These are phyloP conservation scores for Pelargonium australe DNA, from an alignment of 441 rosid species.

Conservation along the genomic window DNA sequence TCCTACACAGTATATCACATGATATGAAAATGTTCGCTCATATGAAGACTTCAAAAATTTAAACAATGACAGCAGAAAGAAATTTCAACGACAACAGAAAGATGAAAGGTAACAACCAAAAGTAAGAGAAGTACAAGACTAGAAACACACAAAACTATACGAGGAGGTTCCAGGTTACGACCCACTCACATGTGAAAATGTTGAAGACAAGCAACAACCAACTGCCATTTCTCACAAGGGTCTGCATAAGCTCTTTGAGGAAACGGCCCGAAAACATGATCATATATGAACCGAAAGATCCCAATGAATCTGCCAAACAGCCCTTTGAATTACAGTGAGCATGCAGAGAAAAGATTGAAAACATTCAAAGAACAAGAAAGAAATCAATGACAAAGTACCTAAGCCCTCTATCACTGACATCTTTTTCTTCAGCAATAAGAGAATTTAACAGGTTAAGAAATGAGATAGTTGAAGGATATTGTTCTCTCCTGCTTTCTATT, in stretches of 20 bases:
- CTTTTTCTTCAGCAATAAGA: slow-evolving; percentile 87
- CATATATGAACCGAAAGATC: slow-evolving; percentile 80
- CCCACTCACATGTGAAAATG: slow-evolving; percentile 82
- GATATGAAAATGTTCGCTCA: slow-evolving; percentile 4
- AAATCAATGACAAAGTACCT: slow-evolving; percentile 46
- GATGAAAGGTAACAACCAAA: slow-evolving; percentile 5
- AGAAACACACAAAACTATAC: neutral
- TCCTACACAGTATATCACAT: slow-evolving; percentile 43
- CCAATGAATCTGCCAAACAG: slow-evolving; percentile 76
- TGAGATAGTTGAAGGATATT: slow-evolving; percentile 87
- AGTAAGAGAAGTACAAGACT: slow-evolving; percentile 4
- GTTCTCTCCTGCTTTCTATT: slow-evolving; percentile 93
- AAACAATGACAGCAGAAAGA: neutral
- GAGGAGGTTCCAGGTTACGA: neutral
- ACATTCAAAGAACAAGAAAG: slow-evolving; percentile 18
- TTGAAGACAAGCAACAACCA: slow-evolving; percentile 88
- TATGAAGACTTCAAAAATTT: slow-evolving; percentile 4
- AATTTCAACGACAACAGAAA: neutral
- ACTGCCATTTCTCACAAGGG: slow-evolving; percentile 92
- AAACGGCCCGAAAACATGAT: slow-evolving; percentile 93
- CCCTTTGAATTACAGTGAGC: slow-evolving; percentile 18
- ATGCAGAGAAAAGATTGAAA: slow-evolving; percentile 19
- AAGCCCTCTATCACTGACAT: slow-evolving; percentile 76
- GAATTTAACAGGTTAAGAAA: slow-evolving; percentile 80
- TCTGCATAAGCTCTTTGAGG: slow-evolving; percentile 95